These are phyloP conservation scores for Fusarium virguliforme DNA, from an alignment of 2,329 filamentous ascomycete species.

Conservation along the genomic window DNA sequence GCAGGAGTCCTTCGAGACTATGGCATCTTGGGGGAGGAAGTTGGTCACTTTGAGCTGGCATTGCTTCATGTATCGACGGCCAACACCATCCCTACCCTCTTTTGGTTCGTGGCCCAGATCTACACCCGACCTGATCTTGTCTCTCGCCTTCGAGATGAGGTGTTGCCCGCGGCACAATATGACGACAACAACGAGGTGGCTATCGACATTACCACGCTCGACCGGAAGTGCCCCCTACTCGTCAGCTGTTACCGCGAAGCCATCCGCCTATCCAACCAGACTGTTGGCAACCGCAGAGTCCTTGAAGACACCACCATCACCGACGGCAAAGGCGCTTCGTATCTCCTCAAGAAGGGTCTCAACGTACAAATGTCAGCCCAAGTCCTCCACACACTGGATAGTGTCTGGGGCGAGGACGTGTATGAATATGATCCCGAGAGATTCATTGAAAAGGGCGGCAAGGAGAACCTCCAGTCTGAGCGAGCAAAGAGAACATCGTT, in stretches of 20 bases:
- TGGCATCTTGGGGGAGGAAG: slow-evolving; percentile 12
- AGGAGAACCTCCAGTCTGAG: slow-evolving; percentile 24
- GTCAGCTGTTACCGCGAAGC: slow-evolving; percentile 34
- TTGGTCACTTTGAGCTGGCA: slow-evolving; percentile 48
- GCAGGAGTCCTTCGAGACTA: slow-evolving; percentile 17
- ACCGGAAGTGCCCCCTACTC: slow-evolving; percentile 58
- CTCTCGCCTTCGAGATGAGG: slow-evolving; percentile 53
- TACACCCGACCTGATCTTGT: slow-evolving; percentile 52
- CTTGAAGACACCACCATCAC: slow-evolving; percentile 34
- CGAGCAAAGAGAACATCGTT: slow-evolving; percentile 27
- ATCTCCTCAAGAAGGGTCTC: slow-evolving; percentile 37
- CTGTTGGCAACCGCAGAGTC: slow-evolving; percentile 31
- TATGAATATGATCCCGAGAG: slow-evolving; percentile 29
- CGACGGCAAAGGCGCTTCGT: slow-evolving; percentile 31
- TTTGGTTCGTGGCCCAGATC: slow-evolving; percentile 57
- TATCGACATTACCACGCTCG: slow-evolving; percentile 57
- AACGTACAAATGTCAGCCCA: slow-evolving; percentile 31
- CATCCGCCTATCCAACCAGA: slow-evolving; percentile 28
- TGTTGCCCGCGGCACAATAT: slow-evolving; percentile 29
- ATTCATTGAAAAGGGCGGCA: slow-evolving; percentile 24
- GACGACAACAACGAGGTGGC: slow-evolving; percentile 31
- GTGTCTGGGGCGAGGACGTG: slow-evolving; percentile 32
- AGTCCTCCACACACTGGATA: slow-evolving; percentile 20
- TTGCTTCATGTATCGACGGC: slow-evolving; percentile 54
- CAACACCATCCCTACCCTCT: slow-evolving; percentile 59